phyloP scores from a whole-genome alignment of 352 stramenopile species.

The Stramenopiles sp. region DNA sequence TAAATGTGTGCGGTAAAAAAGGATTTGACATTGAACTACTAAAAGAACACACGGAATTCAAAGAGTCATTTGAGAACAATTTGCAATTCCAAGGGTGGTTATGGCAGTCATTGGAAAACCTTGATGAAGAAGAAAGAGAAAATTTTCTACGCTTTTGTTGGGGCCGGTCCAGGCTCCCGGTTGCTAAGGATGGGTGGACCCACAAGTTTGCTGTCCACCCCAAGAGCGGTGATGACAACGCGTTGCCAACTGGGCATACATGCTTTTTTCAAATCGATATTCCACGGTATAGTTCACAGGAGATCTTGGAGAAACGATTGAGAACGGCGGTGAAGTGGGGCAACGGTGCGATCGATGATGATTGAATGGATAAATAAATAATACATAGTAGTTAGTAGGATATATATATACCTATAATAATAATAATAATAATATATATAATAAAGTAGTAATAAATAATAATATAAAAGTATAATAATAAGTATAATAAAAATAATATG shows the following conservation, averaged over 20 bases:
- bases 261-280: constrained; percentile 12
- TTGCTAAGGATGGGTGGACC: constrained; percentile 11
- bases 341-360: constrained; percentile 9
- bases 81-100: constrained; percentile 5
- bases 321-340: constrained; percentile 2
- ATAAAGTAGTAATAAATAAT: no score
- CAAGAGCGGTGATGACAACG: constrained; percentile 2
- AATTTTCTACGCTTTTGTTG: constrained; percentile 9
- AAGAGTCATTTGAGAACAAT: neutral
- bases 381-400: no score
- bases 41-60: constrained; percentile 6
- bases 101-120: neutral
- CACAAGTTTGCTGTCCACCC: neutral
- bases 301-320: constrained; percentile 4
- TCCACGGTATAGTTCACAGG: neutral
- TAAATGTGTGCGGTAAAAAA: constrained; percentile 11
- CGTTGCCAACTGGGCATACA: neutral
- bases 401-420: no score
- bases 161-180: neutral
- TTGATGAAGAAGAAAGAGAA: constrained; percentile 8
- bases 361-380: no score
- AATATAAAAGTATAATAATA: no score
- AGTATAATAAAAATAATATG: no score
- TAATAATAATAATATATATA: no score
- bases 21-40: constrained; percentile 6